Percentiles rank a stretch among this genome's conserved stretches.
These are phyloP conservation scores for Phytopythium kandeliae DNA, from an alignment of 352 stramenopile species.

Conservation along the genomic window DNA sequence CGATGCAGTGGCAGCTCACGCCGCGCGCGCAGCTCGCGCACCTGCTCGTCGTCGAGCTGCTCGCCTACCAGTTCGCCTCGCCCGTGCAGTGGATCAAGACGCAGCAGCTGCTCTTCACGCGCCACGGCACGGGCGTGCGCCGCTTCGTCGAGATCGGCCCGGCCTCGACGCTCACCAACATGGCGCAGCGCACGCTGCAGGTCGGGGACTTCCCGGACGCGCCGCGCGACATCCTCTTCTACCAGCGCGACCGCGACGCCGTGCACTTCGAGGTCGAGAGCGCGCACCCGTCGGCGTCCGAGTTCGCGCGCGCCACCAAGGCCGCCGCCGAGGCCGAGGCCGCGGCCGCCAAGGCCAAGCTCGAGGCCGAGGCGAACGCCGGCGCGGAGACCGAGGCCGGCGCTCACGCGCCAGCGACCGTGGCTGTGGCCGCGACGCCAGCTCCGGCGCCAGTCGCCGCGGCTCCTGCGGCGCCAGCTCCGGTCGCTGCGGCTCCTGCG, in stretches of 20 bases:
- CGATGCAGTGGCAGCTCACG: slow-evolving; percentile 66
- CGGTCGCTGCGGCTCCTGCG: slow-evolving; percentile 13
- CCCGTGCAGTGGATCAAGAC: slow-evolving; percentile 90
- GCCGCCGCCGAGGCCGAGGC: slow-evolving; percentile 27
- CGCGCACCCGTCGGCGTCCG: slow-evolving; percentile 53
- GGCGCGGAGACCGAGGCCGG: no score
- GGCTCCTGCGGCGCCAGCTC: slow-evolving; percentile 16
- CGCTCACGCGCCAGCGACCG: slow-evolving; percentile 19
- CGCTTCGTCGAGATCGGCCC: slow-evolving; percentile 83
- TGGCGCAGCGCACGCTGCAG: slow-evolving; percentile 74
- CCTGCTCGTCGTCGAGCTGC: slow-evolving; percentile 76
- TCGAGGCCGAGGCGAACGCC: slow-evolving; percentile 13
- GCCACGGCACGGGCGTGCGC: slow-evolving; percentile 38
- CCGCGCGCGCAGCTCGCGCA: slow-evolving; percentile 65
- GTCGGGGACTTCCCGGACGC: slow-evolving; percentile 51
- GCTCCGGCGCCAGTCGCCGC: slow-evolving; percentile 13
- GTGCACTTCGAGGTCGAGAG: slow-evolving; percentile 77
- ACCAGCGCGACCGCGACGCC: slow-evolving; percentile 73
- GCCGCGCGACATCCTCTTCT: slow-evolving; percentile 72
- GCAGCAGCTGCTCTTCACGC: slow-evolving; percentile 67
- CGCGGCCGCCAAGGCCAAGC: slow-evolving; percentile 25
- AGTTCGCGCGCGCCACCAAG: slow-evolving; percentile 43
- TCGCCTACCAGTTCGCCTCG: slow-evolving; percentile 87
- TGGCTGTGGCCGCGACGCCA: slow-evolving; percentile 11
- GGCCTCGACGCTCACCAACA: slow-evolving; percentile 77